phyloP scores from a whole-genome alignment of 1,284 basidiomycete species.

The Xerocomus amazonicus region DNA sequence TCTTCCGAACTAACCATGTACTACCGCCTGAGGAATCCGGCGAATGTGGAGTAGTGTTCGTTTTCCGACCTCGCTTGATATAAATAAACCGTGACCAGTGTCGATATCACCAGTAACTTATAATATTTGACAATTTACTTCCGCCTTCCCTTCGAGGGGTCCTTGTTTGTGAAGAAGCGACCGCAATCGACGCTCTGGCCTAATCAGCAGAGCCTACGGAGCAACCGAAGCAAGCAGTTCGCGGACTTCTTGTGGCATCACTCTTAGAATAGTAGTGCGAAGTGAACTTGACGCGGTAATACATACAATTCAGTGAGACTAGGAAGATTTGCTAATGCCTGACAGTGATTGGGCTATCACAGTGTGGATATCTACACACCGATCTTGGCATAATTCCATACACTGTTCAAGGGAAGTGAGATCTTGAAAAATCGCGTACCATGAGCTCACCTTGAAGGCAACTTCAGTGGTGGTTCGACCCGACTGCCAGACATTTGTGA shows the following conservation, averaged over 20 bases:
- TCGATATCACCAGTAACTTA: slow-evolving; percentile 20
- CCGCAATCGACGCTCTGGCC: too few relatives aligned
- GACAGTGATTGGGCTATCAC: slow-evolving; percentile 68
- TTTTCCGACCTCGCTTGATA: slow-evolving; percentile 2
- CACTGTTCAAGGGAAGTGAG: slow-evolving; percentile 42
- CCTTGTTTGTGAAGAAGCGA: not conserved
- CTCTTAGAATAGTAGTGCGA: not conserved
- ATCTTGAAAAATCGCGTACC: not conserved
- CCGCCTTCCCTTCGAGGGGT: not conserved
- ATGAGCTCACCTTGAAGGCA: slow-evolving; percentile 49
- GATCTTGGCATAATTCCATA: slow-evolving; percentile 62
- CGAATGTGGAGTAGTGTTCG: slow-evolving; percentile 4
- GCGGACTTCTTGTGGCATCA: not conserved
- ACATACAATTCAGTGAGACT: not conserved
- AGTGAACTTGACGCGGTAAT: not conserved
- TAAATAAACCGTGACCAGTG: slow-evolving; percentile 1
- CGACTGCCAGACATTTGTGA: slow-evolving; percentile 80
- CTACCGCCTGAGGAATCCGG: slow-evolving; percentile 58
- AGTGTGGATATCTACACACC: slow-evolving; percentile 70
- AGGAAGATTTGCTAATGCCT: slow-evolving; percentile 13
- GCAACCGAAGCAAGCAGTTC: not conserved
- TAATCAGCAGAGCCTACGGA: too few relatives aligned
- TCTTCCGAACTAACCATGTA: slow-evolving; percentile 78
- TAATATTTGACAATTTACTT: slow-evolving; percentile 19
- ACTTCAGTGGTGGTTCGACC: slow-evolving; percentile 57